phyloP scores from a whole-genome alignment of 2,329 filamentous ascomycete species.

The Exserohilum turcica region DNA sequence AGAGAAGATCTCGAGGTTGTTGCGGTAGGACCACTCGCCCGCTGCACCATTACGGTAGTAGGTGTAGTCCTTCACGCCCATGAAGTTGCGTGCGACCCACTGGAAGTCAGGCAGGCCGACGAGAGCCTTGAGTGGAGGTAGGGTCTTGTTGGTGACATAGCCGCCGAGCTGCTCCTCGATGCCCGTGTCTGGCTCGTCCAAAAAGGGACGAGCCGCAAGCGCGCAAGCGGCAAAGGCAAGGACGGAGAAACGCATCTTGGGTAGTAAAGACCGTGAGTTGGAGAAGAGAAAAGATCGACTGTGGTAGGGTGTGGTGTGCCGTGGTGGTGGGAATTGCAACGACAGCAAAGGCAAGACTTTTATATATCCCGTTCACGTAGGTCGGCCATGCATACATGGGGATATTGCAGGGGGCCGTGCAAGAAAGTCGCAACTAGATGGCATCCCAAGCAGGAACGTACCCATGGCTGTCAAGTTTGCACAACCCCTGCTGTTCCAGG shows the following conservation, averaged over 20 bases:
- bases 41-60: conserved; percentile 63
- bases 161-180: conserved; percentile 32
- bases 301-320: background rate
- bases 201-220: conserved; percentile 41
- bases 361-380: conserved; percentile 6
- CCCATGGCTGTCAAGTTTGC: background rate
- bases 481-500: conserved; percentile 5
- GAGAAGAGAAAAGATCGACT: conserved; percentile 2
- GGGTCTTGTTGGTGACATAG: conserved; percentile 32
- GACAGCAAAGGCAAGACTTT: conserved; percentile 6
- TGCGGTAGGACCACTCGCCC: conserved; percentile 62
- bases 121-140: conserved; percentile 54
- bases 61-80: conserved; percentile 57
- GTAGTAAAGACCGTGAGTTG: conserved; percentile 3
- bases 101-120: conserved; percentile 61
- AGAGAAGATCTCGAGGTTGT: conserved; percentile 61
- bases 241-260: conserved; percentile 31
- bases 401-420: conserved; percentile 2
- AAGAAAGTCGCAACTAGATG: background rate
- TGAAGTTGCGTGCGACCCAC: conserved; percentile 56
- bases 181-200: conserved; percentile 47
- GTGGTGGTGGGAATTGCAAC: background rate
- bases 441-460: conserved; percentile 1
- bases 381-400: background rate
- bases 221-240: conserved; percentile 32